Percentiles rank a stretch among this genome's conserved stretches.
phyloP scores from a whole-genome alignment of 495 filamentous ascomycete species.

The Lasiosphaeria hispida region DNA sequence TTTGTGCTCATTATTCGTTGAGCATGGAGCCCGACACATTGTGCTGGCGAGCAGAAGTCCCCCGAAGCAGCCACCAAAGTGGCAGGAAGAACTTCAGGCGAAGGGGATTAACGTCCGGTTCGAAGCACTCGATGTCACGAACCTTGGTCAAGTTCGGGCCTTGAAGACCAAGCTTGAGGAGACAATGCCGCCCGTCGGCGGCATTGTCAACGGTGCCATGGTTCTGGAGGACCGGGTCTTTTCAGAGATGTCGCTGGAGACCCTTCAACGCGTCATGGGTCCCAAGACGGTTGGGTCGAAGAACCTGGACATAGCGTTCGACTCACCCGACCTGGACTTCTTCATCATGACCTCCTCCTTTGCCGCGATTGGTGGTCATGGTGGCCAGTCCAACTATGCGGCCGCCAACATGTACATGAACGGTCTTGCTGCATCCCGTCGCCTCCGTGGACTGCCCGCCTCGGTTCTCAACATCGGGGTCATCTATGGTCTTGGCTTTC shows the following conservation, averaged over 20 bases:
- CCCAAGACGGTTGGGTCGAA: constrained; percentile 46
- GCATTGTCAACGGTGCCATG: constrained; percentile 55
- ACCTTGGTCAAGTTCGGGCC: constrained; percentile 22
- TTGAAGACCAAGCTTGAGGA: constrained; percentile 29
- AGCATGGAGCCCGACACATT: constrained; percentile 53
- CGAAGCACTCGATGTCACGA: constrained; percentile 37
- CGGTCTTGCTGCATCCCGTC: constrained; percentile 39
- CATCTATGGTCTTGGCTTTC: constrained; percentile 56
- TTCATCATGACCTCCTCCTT: constrained; percentile 52
- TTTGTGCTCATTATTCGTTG: constrained; percentile 55
- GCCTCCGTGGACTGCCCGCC: constrained; percentile 29
- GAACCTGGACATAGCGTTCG: constrained; percentile 40
- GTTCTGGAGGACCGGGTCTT: constrained; percentile 51
- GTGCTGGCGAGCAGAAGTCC: constrained; percentile 58
- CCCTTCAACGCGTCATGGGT: constrained; percentile 37
- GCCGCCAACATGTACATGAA: constrained; percentile 58
- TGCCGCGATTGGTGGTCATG: constrained; percentile 45
- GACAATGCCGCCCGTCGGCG: constrained; percentile 39
- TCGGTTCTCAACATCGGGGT: constrained; percentile 57
- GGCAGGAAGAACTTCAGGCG: constrained; percentile 40
- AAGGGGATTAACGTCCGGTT: constrained; percentile 34
- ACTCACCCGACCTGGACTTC: constrained; percentile 37
- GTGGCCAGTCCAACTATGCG: constrained; percentile 54
- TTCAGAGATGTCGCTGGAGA: constrained; percentile 42
- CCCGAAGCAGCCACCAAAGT: constrained; percentile 28